phyloP scores from a whole-genome alignment of 345 rosid genomes.

The Linum lewisii region DNA sequence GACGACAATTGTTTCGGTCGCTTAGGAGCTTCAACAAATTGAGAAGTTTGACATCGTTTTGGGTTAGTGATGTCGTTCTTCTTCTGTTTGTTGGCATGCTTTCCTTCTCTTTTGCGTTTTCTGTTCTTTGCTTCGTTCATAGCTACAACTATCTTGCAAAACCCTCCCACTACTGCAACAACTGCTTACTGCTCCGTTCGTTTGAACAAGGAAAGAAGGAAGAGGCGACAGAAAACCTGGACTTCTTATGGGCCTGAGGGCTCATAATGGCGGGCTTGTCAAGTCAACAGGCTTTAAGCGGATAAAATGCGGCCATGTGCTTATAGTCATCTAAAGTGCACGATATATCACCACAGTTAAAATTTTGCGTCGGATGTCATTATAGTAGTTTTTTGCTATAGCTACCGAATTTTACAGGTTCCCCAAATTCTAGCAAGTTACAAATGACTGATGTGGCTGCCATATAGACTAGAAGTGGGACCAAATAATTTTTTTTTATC shows the following conservation, averaged over 20 bases:
- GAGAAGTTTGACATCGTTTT: not conserved
- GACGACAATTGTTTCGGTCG: slow-evolving; percentile 10
- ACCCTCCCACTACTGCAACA: not conserved
- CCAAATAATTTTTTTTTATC: no score
- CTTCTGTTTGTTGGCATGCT: slow-evolving; percentile 15
- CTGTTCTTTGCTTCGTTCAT: slow-evolving; percentile 36
- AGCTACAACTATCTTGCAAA: not conserved
- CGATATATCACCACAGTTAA: no score
- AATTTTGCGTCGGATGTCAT: no score
- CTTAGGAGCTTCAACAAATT: slow-evolving; percentile 6
- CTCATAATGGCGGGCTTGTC: not conserved
- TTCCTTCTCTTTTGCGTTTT: slow-evolving; percentile 43
- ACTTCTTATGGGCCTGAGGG: not conserved
- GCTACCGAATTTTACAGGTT: no score
- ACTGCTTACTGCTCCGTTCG: not conserved
- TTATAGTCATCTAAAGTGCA: no score
- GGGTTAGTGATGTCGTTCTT: not conserved
- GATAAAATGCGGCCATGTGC: no score
- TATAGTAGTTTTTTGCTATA: no score
- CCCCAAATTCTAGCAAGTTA: no score
- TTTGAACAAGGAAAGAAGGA: not conserved
- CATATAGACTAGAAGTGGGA: no score
- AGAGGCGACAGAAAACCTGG: not conserved
- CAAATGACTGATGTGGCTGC: no score
- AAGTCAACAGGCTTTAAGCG: no score